Base-by-base conservation (phyloP, 371 early-diverging fungal species). In the Mucor plumbeus region DNA sequence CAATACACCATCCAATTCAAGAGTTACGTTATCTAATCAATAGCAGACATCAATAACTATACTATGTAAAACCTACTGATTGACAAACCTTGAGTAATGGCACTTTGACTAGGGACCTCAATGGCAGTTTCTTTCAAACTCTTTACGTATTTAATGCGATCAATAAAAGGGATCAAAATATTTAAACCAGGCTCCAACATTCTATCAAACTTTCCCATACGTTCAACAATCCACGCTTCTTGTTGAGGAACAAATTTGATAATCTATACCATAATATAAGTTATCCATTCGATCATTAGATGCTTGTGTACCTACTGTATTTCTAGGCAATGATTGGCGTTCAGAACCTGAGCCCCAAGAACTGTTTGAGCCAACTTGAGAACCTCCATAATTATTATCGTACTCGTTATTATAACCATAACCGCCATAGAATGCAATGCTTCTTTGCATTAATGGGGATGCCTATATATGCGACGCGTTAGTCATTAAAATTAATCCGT, bases 181-280 rank as follows among this genome's bases (percentile, higher is more conserved):
- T 94, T 92, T 3, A 98, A 85, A 34, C 97, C 97, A 7, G 98
- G 97, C 55, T 95, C 94, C 21, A 98, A 81, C 65, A 95, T 88
- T 50, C 94, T 85, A 79, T 94, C 83, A 76, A 94, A 94, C 71
- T 84, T 83, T 40, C 94, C 94, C 90, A 94, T 92, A 39, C 95
- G 88, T 73, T 95, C 95, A 7, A 95, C 90, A 48, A 95, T 89
- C 93, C 92, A 98, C 4, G 97, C 97, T 79, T 97, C 96, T 78
- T 98, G 97, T 82, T 99, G 97, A 57, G 98, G 98, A 17, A 99
- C 98, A 79, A 99, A 98, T 77, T 97, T 95, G 67, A 97, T 75
- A 17, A 95, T 79, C 91, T 91, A 59, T 33, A n/a, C 41, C 1
- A 19, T 10, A 38, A 50, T 11, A 11, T 50, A 13, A 50, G 50